A percentile compares a stretch with the other conserved stretches of the same genome.
Evolutionary conservation across 1,284 basidiomycete species (phyloP).

Genomic region (Trichosporon coremiiforme): DNA sequence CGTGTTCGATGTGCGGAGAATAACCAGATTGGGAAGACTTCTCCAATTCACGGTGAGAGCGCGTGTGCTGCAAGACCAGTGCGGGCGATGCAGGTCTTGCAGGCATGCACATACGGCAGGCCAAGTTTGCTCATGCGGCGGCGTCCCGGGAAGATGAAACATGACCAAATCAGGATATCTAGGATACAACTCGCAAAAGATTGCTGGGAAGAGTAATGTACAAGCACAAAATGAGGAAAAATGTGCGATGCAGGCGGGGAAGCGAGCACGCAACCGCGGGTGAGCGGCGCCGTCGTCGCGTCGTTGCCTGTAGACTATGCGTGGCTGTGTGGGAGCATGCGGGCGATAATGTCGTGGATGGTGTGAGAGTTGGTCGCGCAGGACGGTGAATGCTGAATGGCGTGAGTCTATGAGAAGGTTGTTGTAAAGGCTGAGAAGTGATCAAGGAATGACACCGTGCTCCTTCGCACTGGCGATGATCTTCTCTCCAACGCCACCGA

Average conservation of each 20-base stretch:
- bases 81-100: background rate
- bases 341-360: background rate
- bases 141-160: slow-evolving; percentile 1
- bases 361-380: background rate
- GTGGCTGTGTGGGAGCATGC: slow-evolving; percentile 4
- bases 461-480: slow-evolving; percentile 10
- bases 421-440: background rate
- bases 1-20: background rate
- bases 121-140: background rate
- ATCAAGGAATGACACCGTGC: slow-evolving; percentile 14
- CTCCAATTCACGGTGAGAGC: background rate
- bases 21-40: background rate
- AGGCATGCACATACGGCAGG: background rate
- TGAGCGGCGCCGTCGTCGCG: background rate
- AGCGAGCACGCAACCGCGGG: background rate
- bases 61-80: background rate
- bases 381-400: slow-evolving; percentile 1
- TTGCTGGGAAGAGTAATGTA: slow-evolving; percentile 14
- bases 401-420: background rate
- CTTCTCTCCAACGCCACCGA: slow-evolving; percentile 9
- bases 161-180: slow-evolving; percentile 8
- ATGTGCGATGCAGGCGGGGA: slow-evolving; percentile 10
- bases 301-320: background rate
- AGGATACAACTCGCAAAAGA: slow-evolving; percentile 14
- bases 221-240: background rate